These are phyloP conservation scores for Golubevia sp. DNA, from an alignment of 1,284 basidiomycete species.

Conservation along the genomic window DNA sequence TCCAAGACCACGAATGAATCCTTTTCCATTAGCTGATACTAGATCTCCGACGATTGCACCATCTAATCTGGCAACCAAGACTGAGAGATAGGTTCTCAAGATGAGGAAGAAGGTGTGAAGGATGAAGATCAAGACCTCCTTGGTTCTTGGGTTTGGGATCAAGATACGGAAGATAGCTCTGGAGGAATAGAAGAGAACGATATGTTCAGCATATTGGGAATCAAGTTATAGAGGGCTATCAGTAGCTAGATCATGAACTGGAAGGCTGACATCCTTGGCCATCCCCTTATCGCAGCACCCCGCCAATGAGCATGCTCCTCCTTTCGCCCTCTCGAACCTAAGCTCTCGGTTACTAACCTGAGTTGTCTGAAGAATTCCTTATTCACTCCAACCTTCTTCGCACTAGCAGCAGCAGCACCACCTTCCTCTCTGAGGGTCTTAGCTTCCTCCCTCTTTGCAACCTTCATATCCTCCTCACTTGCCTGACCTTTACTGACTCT, in stretches of 20 bases:
- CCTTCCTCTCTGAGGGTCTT: slow-evolving; percentile 40
- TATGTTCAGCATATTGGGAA: too few species aligned
- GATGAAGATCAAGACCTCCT: slow-evolving; percentile 77
- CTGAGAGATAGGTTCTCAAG: slow-evolving; percentile 80
- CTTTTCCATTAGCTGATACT: slow-evolving; percentile 81
- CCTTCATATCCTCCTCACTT: slow-evolving; percentile 17
- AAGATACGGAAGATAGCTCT: slow-evolving; percentile 56
- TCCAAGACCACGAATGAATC: slow-evolving; percentile 80
- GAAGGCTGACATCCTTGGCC: too few species aligned
- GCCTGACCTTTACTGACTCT: slow-evolving; percentile 9
- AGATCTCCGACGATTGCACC: slow-evolving; percentile 87
- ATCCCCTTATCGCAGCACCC: not conserved
- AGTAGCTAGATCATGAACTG: too few species aligned
- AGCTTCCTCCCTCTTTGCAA: slow-evolving; percentile 24
- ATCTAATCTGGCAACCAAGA: slow-evolving; percentile 85
- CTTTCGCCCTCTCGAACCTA: too few species aligned
- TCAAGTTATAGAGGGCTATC: too few species aligned
- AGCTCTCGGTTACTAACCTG: too few species aligned
- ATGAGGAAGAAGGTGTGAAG: slow-evolving; percentile 87
- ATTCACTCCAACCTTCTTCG: slow-evolving; percentile 68
- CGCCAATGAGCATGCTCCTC: not conserved
- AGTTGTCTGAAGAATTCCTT: slow-evolving; percentile 73
- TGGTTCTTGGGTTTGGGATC: slow-evolving; percentile 58
- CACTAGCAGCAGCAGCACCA: slow-evolving; percentile 48
- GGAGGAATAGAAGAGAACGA: not conserved